Base-by-base conservation (phyloP, 2,329 filamentous ascomycete genomes). In the Monosporascus sp. region DNA sequence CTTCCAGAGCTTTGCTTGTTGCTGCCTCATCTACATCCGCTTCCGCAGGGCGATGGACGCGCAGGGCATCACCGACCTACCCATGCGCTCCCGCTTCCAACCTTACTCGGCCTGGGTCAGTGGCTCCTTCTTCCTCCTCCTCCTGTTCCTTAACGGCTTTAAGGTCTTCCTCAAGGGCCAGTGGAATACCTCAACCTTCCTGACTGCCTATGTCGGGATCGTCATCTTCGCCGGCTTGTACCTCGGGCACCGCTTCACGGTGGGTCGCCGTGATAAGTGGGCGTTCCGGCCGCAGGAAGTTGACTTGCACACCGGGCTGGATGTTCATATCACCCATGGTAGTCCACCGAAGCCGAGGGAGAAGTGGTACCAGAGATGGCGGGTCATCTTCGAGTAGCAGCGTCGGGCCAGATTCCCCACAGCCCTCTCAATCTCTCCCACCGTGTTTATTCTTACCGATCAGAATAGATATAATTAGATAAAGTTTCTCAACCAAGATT, bases 151-250 rank as follows among this genome's bases (percentile, higher is more conserved):
- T 64, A 86, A 85, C 56, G 85, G 84, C 0, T 87, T 87, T 64
- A 76, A 78, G 40, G 80, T 83, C 2, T 87, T 88, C 65, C 83
- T 81, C 67, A 77, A 79, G 0, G 72, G 73, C 7, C 73, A 81
- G 19, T 87, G 80, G 78, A 75, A 74, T 9, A 74, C 76, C 0
- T 73, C 71, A 24, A 73, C 68, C 48, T 87, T 88, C 62, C 70
- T 86, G 36, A 85, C 82, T 0, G 76, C 81, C 0, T 87, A 87
- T 61, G 76, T 86, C 8, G 83, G 83, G 8, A 80, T 87, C 50
- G 82, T 82, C 0, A 77, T 85, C 24, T 87, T 87, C 64, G 60
- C 81, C 11, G 53, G 69, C 2, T 73, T 86, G 46, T 85, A 82
- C 62, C 66, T 77, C 19, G 73, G 72, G 8, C 82, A 84, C 63